Conservation (phyloP, 1,284 basidiomycete genomes). For the Mrakiaceae sp. region DNA sequence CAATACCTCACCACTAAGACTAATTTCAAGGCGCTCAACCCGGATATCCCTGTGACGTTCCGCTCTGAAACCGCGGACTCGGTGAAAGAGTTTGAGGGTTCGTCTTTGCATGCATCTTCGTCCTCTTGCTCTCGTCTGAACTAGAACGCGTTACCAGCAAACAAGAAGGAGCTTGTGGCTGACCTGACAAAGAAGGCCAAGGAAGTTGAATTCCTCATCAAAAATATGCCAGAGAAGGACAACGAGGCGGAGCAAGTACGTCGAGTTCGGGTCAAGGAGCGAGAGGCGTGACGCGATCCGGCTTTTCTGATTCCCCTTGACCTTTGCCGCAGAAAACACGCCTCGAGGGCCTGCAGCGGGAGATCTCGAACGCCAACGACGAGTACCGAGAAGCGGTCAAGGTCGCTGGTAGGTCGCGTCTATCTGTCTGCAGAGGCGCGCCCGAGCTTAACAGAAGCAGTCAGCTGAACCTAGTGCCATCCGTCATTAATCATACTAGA, state of each 20-base stretch:
- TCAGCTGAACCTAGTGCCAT: no score
- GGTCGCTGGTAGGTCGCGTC: slow-evolving; percentile 25
- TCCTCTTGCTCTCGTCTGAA: neutral
- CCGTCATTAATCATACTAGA: no score
- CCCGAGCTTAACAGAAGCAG: neutral
- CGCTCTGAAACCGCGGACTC: slow-evolving; percentile 25
- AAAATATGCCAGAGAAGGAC: slow-evolving; percentile 29
- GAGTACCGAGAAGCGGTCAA: slow-evolving; percentile 30
- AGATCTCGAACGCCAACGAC: slow-evolving; percentile 29
- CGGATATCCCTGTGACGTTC: slow-evolving; percentile 28
- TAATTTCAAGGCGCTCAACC: slow-evolving; percentile 31
- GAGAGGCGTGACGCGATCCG: neutral
- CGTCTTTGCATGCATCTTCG: neutral
- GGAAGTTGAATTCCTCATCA: slow-evolving; percentile 31
- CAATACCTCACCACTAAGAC: slow-evolving; percentile 34
- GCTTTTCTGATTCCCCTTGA: neutral
- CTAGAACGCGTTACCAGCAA: slow-evolving; percentile 20
- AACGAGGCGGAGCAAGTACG: slow-evolving; percentile 26
- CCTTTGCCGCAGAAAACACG: slow-evolving; percentile 22
- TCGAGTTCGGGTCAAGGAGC: neutral
- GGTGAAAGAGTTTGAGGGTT: slow-evolving; percentile 21
- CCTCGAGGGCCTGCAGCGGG: slow-evolving; percentile 27
- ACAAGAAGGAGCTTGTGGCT: slow-evolving; percentile 30
- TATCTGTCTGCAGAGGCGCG: neutral
- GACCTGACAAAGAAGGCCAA: slow-evolving; percentile 32